Conservation (phyloP, 2,329 filamentous ascomycete genomes). For the Ascochyta fabae region DNA sequence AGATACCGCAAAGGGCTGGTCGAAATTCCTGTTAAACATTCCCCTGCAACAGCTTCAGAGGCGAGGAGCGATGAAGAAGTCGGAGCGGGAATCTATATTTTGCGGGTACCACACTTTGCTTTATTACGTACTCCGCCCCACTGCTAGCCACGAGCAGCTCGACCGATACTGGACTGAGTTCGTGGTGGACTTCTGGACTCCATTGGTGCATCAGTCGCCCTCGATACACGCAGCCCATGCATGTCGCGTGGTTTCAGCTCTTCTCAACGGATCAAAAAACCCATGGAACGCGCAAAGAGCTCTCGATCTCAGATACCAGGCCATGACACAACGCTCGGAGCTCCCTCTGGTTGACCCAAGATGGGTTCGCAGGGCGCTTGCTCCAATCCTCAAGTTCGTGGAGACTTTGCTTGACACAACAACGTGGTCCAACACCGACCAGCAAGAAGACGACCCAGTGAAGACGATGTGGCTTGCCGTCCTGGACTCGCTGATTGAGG, state of each 20-base stretch:
- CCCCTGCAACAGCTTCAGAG: conserved; percentile 37
- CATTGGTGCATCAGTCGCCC: conserved; percentile 29
- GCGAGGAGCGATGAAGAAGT: conserved; percentile 69
- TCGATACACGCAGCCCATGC: conserved; percentile 36
- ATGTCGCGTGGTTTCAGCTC: conserved; percentile 72
- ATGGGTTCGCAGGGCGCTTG: conserved; percentile 80
- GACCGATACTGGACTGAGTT: conserved; percentile 81
- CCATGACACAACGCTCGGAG: conserved; percentile 66
- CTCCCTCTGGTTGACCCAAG: conserved; percentile 83
- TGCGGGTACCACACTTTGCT: conserved; percentile 70
- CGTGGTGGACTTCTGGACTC: conserved; percentile 68
- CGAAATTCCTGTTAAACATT: conserved; percentile 38
- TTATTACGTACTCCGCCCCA: conserved; percentile 67
- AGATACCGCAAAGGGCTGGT: conserved; percentile 56
- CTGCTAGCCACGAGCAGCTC: conserved; percentile 67
- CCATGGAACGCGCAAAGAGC: conserved; percentile 79
- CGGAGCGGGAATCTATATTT: conserved; percentile 65
- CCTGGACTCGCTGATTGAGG: conserved; percentile 68
- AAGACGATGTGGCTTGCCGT: conserved; percentile 68
- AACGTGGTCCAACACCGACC: conserved; percentile 51
- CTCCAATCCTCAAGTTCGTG: conserved; percentile 68
- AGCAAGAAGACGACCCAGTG: conserved; percentile 54
- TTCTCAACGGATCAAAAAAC: conserved; percentile 67
- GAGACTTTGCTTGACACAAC: conserved; percentile 60
- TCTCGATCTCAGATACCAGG: conserved; percentile 58